These are phyloP conservation scores for Backusella liffmaniae DNA, from an alignment of 192 early-diverging fungal species.

Conservation along the genomic window DNA sequence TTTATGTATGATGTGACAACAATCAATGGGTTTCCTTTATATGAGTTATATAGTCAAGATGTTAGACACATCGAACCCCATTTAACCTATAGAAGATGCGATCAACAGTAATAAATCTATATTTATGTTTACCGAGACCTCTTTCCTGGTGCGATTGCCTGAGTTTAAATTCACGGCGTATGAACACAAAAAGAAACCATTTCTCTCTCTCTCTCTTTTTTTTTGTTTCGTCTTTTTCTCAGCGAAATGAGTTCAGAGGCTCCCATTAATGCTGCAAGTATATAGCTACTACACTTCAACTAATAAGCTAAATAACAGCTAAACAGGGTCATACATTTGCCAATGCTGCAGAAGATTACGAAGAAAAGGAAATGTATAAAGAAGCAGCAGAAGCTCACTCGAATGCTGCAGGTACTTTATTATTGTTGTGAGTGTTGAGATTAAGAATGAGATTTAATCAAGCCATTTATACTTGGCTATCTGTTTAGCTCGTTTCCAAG, in stretches of 20 bases:
- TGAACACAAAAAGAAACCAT: not conserved
- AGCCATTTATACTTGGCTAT: not conserved
- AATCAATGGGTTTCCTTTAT: no score
- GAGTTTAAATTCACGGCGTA: not conserved
- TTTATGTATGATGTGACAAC: no score
- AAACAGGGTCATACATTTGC: constrained; percentile 66
- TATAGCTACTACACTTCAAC: not conserved
- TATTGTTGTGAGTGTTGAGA: not conserved
- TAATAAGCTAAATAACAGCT: not conserved
- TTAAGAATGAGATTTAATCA: not conserved
- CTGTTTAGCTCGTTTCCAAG: constrained; percentile 51
- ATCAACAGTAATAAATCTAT: no score
- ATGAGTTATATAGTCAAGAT: no score
- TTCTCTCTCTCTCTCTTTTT: not conserved
- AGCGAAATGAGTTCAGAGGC: constrained; percentile 18
- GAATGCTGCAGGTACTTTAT: constrained; percentile 59
- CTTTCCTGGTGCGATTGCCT: not conserved
- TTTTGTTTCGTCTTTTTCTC: constrained; percentile 1
- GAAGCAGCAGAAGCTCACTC: constrained; percentile 67
- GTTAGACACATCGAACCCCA: no score
- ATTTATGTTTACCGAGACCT: no score
- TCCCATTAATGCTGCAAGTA: constrained; percentile 22
- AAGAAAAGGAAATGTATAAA: constrained; percentile 49
- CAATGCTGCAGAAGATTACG: constrained; percentile 58
- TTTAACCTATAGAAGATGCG: no score